These are phyloP conservation scores for Cladophialophora exuberans DNA, from an alignment of 2,329 filamentous ascomycete genomes.

Conservation along the genomic window DNA sequence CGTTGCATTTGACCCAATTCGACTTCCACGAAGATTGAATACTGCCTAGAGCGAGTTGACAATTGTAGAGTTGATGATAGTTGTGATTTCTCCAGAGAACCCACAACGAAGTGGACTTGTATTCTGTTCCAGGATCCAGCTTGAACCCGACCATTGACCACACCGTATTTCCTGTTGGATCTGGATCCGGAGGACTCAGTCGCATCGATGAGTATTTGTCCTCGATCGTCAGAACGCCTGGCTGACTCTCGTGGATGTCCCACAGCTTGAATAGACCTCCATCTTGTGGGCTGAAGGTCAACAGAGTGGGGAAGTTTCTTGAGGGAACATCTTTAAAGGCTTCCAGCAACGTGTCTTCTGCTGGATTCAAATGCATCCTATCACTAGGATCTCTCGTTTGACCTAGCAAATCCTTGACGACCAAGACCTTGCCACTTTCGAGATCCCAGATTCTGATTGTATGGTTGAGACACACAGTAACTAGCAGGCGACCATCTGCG, in stretches of 20 bases:
- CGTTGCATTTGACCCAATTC: conserved; percentile 69
- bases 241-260: conserved; percentile 69
- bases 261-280: conserved; percentile 95
- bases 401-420: conserved; percentile 76
- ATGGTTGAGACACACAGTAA: conserved; percentile 88
- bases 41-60: conserved; percentile 72
- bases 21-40: conserved; percentile 63
- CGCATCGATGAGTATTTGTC: conserved; percentile 69
- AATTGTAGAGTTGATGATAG: conserved; percentile 71
- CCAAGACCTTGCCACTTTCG: conserved; percentile 74
- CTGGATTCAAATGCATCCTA: conserved; percentile 76
- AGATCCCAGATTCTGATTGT: conserved; percentile 88
- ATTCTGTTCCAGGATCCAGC: conserved; percentile 57
- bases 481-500: conserved; percentile 56
- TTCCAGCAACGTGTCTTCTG: conserved; percentile 75
- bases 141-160: conserved; percentile 82
- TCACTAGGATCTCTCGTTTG: conserved; percentile 69
- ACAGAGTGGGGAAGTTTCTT: conserved; percentile 49
- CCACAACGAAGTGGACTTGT: conserved; percentile 69
- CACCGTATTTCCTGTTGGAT: conserved; percentile 68
- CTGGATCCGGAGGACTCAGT: conserved; percentile 67
- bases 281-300: conserved; percentile 86
- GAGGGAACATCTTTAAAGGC: conserved; percentile 57
- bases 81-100: conserved; percentile 84
- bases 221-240: conserved; percentile 61